These are phyloP conservation scores for Astrocystis sublimbata DNA, from an alignment of 495 filamentous ascomycete species.

Conservation along the genomic window DNA sequence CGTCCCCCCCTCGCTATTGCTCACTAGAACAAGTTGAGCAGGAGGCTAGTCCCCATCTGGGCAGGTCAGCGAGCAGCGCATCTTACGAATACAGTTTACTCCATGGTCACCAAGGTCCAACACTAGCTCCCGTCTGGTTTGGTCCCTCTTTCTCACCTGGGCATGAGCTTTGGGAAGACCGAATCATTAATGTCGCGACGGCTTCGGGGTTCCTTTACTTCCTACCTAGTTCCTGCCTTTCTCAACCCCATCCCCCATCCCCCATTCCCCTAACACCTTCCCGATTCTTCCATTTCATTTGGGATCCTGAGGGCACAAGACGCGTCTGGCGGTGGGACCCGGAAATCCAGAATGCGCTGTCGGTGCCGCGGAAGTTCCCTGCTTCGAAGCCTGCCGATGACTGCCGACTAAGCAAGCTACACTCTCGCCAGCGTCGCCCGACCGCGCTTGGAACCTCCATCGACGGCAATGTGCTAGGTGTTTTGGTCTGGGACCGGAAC, in stretches of 20 bases:
- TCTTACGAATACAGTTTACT: too few species aligned
- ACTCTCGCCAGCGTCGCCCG: neutral
- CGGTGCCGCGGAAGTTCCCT: constrained; percentile 5
- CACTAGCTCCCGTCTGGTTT: neutral
- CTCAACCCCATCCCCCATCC: neutral
- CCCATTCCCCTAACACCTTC: neutral
- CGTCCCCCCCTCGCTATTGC: neutral
- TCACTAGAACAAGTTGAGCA: too few species aligned
- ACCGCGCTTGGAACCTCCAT: constrained; percentile 5
- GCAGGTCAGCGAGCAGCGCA: neutral
- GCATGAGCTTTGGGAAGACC: neutral
- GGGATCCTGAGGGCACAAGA: constrained; percentile 2
- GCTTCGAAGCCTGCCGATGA: constrained; percentile 9
- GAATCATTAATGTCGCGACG: constrained; percentile 6
- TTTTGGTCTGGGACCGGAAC: constrained; percentile 13
- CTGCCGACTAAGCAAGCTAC: constrained; percentile 13
- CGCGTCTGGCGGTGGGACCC: constrained; percentile 13
- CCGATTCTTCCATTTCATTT: neutral
- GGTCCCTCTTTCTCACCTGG: neutral
- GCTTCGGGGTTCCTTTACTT: neutral
- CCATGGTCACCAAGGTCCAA: too few species aligned
- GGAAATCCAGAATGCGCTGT: constrained; percentile 12
- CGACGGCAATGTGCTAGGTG: constrained; percentile 1
- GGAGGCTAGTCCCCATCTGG: constrained; percentile 1
- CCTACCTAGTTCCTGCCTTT: neutral